Percentiles rank a stretch among this genome's conserved stretches.
These are phyloP conservation scores for Ceriops decandra DNA, from an alignment of 345 rosid species.

Conservation along the genomic window DNA sequence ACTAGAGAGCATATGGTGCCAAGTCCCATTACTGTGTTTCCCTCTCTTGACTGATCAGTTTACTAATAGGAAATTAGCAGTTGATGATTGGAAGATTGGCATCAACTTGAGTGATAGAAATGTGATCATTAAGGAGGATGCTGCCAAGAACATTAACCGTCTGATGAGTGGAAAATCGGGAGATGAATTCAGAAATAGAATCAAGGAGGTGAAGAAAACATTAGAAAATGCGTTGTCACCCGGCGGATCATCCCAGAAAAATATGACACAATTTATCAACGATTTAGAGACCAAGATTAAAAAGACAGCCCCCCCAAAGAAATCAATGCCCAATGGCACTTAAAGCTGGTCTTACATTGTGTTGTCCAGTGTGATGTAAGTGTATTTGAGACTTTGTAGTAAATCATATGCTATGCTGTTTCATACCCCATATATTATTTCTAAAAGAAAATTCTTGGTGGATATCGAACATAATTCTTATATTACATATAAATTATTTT, in stretches of 20 bases:
- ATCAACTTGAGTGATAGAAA: slow-evolving; percentile 43
- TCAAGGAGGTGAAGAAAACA: slow-evolving; percentile 40
- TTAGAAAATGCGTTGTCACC: slow-evolving; percentile 39
- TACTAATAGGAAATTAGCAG: slow-evolving; percentile 71
- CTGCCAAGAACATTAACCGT: slow-evolving; percentile 36
- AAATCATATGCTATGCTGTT: no score
- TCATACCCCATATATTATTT: no score
- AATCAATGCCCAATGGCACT: neutral
- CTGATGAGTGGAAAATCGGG: slow-evolving; percentile 47
- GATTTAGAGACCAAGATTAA: slow-evolving; percentile 34
- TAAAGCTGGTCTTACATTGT: neutral
- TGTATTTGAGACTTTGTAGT: no score
- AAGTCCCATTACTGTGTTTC: slow-evolving; percentile 61
- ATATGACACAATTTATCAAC: slow-evolving; percentile 40
- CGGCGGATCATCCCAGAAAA: slow-evolving; percentile 48
- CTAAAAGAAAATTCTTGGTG: no score
- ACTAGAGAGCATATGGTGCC: slow-evolving; percentile 63
- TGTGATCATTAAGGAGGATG: slow-evolving; percentile 38
- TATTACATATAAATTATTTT: no score
- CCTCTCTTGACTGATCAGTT: slow-evolving; percentile 81
- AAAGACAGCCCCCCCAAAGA: neutral
- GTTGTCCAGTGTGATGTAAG: neutral
- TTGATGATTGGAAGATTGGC: slow-evolving; percentile 81
- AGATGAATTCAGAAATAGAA: slow-evolving; percentile 28
- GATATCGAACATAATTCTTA: no score